Conservation (phyloP, 83 land plant species). For the Picea engelmannii region DNA sequence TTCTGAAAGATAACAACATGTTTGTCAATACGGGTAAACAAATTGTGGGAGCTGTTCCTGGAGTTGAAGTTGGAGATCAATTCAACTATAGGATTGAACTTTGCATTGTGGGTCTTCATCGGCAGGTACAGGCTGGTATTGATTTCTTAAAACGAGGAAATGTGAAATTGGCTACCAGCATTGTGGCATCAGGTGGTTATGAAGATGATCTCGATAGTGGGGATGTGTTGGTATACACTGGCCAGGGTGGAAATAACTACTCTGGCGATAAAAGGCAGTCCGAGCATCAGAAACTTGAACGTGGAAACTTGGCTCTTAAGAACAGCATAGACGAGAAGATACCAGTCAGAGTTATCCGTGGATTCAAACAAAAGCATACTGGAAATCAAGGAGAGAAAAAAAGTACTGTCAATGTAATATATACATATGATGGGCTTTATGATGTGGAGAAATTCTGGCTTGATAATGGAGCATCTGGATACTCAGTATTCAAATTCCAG, state of each 20-base stretch:
- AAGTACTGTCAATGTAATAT: slow-evolving; percentile 26
- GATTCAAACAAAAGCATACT: slow-evolving; percentile 21
- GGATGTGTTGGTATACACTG: slow-evolving; percentile 33
- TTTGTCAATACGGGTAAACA: slow-evolving; percentile 9
- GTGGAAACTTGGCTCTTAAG: slow-evolving; percentile 75
- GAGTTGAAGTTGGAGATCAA: slow-evolving; percentile 35
- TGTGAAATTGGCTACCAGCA: slow-evolving; percentile 25
- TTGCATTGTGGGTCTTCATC: slow-evolving; percentile 27
- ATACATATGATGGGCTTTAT: slow-evolving; percentile 82
- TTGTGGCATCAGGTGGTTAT: slow-evolving; percentile 26
- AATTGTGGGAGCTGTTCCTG: slow-evolving; percentile 34
- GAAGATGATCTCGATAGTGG: slow-evolving; percentile 40
- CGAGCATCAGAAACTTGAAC: slow-evolving; percentile 55
- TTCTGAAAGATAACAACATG: background rate
- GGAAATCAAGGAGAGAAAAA: slow-evolving; percentile 13
- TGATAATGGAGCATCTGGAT: slow-evolving; percentile 48
- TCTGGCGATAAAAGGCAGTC: too few relatives aligned
- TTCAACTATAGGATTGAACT: slow-evolving; percentile 32
- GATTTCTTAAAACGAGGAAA: background rate
- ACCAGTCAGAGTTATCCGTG: slow-evolving; percentile 77
- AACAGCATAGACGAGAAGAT: slow-evolving; percentile 38
- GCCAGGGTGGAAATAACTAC: slow-evolving; percentile 41
- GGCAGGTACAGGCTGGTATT: slow-evolving; percentile 2
- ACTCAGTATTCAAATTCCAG: slow-evolving; percentile 55
- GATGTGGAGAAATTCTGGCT: slow-evolving; percentile 52